phyloP scores from a whole-genome alignment of 306 rosid species.

The Cicer chorassanicum region DNA sequence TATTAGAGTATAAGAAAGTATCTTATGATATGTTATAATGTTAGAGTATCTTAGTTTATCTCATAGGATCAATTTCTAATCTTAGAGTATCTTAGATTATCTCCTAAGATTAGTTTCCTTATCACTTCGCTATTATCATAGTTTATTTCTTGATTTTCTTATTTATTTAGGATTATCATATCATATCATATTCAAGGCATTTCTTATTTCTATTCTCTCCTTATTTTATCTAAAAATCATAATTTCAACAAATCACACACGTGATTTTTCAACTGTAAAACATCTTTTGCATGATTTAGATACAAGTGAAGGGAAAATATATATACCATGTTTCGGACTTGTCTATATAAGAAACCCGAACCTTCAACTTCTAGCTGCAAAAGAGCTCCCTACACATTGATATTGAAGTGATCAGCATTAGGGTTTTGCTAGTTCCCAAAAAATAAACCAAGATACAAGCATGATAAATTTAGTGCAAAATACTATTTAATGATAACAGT shows the following conservation, averaged over 20 bases:
- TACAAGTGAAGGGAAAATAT: constrained; percentile 15
- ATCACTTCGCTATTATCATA: too few species aligned
- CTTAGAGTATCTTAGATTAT: too few species aligned
- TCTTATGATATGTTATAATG: too few species aligned
- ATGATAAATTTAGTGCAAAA: constrained; percentile 30
- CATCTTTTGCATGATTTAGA: background rate
- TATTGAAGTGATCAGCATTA: constrained; percentile 29
- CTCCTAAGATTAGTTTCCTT: too few species aligned
- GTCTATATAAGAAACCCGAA: constrained; percentile 90
- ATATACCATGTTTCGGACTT: constrained; percentile 93
- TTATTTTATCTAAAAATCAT: too few species aligned
- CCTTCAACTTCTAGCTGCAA: constrained; percentile 83
- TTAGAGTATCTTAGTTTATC: too few species aligned
- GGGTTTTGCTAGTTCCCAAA: constrained; percentile 13
- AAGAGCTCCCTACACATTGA: constrained; percentile 49
- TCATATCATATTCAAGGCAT: too few species aligned
- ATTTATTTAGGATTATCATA: too few species aligned
- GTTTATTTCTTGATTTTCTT: too few species aligned
- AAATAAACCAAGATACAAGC: background rate
- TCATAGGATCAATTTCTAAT: too few species aligned
- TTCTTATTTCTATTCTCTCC: too few species aligned
- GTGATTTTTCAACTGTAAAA: background rate
- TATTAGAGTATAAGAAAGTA: background rate
- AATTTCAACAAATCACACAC: background rate
- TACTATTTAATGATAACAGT: background rate